Base-by-base conservation (phyloP, 768 basidiomycete genomes). In the Pleurotus tuoliensis region DNA sequence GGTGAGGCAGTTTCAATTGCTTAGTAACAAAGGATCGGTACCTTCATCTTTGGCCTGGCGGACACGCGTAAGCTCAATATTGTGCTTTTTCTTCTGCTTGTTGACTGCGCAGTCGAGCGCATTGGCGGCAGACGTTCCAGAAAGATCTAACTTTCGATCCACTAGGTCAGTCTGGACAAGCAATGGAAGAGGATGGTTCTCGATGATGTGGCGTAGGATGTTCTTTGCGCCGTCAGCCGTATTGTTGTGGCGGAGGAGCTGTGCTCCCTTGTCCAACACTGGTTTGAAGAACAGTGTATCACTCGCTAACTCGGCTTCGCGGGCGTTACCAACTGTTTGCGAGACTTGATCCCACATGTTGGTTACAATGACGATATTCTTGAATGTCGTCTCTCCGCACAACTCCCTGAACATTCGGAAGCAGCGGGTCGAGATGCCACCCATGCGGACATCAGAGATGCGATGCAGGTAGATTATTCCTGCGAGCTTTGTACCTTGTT, bases 231-330 rank as follows among this genome's bases (percentile, higher is more conserved):
- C 71, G 2, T 63, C 46, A 20, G 64, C 8, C 20, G 72, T 75
- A 47, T 74, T 73, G 39, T 66, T 56, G 55, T 82, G 77, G 16
- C 81, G 78, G 16, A 71, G 60, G 7, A 83, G 58, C 7, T 65
- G 62, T 0, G 81, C 81, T 18, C 81, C 78, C 62, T 78, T 79
- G 24, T 78, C 75, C 7, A 83, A 66, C 2, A 74, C 80, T 5
- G 76, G 71, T 56, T 81, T 80, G 69, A 82, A 84, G 66, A 82
- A 84, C 34, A 72, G 71, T 56, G 70, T 69, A 41, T 70, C 67
- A 9, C 59, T 60, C 3, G 59, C 60, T 5, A 84, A 74, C 60
- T 82, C 81, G 1, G 53, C 55, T 60, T 84, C 82, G 22, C 82
- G 71, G 3, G 67, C 67, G 56, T 71, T 62, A 1, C 74, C 77